phyloP scores from a whole-genome alignment of 139 green algal species.

The Desmodesmus armatus region DNA sequence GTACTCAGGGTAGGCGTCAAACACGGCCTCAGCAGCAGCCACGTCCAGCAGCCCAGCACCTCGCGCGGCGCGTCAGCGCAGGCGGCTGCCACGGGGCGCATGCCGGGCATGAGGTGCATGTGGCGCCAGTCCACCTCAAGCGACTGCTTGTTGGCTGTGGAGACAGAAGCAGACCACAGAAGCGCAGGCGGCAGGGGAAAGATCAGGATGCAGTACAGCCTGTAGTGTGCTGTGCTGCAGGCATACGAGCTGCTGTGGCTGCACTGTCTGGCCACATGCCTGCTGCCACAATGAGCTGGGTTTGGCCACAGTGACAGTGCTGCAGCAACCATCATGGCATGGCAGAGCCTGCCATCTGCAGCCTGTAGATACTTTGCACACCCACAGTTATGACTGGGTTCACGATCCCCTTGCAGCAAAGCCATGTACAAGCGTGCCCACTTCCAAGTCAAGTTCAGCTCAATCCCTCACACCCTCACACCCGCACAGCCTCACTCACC shows the following conservation, averaged over 20 bases:
- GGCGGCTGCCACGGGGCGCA: slow-evolving; percentile 83
- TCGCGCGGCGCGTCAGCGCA: slow-evolving; percentile 82
- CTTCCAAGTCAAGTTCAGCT: too few species aligned
- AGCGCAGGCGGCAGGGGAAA: not conserved
- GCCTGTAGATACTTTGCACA: too few species aligned
- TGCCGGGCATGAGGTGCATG: slow-evolving; percentile 64
- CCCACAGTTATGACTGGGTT: too few species aligned
- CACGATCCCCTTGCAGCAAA: not conserved
- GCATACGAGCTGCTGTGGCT: too few species aligned
- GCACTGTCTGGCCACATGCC: too few species aligned
- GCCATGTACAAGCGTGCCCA: not conserved
- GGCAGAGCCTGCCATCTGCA: too few species aligned
- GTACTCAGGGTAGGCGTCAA: slow-evolving; percentile 45
- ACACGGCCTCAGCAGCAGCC: slow-evolving; percentile 37
- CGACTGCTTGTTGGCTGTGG: slow-evolving; percentile 75
- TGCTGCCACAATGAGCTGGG: too few species aligned
- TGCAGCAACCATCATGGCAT: too few species aligned
- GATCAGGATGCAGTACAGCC: not conserved
- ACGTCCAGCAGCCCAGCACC: slow-evolving; percentile 79
- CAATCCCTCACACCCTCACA: too few species aligned
- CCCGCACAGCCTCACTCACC: slow-evolving; percentile 29
- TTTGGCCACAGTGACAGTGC: too few species aligned
- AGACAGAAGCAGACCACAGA: too few species aligned
- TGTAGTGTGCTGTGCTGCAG: too few species aligned
- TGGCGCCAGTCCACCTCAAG: slow-evolving; percentile 93